Base-by-base conservation (phyloP, 345 rosid species). In the Populus tremula region DNA sequence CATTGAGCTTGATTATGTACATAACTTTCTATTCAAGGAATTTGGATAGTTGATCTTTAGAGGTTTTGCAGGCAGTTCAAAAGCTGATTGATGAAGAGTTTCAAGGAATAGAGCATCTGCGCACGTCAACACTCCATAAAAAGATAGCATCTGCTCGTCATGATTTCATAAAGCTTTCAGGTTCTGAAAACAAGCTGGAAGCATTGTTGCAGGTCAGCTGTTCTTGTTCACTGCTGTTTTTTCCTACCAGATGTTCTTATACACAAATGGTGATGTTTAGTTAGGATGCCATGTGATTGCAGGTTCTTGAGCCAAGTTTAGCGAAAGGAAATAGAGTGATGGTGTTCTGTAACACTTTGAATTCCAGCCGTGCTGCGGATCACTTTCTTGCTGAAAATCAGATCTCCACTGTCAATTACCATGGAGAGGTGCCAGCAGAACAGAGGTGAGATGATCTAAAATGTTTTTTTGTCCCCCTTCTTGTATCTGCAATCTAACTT, bases 251-350 rank as follows among this genome's bases (percentile, higher is more conserved):
- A 47, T 4, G 14, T 47, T 47, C 17, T 14, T 47, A 13, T 47
- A 47, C 50, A 47, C 5, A 47, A 47, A 3, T 47, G 59, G 70
- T 29, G 47, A 69, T 56, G 56, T 54, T 84, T 75, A 18, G 74
- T 33, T 79, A 63, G 47, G 67, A 25, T 45, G 63, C 35, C 80
- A 21, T 80, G 86, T 61, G 75, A 83, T 75, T 68, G 77, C 87
- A 95, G 99, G 98, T 93, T 80, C 98, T 95, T 78, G 98, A 93
- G 83, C 98, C 97, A 39, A 93, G 97, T 87, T 87, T 95, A 87
- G 89, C 93, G 64, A 93, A 90, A 85, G 99, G 99, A 77, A 92
- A 93, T 84, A 91, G 87, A 78, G 97, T 95, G 83, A 95, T 95
- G 98, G 96, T 91, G 54, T 92, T 92, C 81, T 95, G 98, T 77